Conservation (phyloP, 176 grass and related monocot genomes). For the Themeda triandra region DNA sequence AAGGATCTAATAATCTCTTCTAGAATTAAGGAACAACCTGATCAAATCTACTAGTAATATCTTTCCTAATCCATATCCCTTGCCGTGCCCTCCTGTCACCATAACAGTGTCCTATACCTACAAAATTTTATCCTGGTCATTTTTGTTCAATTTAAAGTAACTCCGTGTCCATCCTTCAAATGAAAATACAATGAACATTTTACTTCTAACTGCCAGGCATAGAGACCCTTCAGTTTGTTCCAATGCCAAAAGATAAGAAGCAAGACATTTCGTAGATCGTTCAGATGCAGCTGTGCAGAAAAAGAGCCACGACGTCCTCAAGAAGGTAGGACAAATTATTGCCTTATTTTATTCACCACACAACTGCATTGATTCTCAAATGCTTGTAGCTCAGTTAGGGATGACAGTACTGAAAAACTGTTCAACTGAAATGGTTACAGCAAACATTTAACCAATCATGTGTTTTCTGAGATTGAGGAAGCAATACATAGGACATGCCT, state of each 20-base stretch:
- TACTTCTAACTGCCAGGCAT: neutral
- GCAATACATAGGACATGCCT: neutral
- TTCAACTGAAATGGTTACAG: neutral
- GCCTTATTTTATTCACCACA: neutral
- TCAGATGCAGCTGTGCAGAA: neutral
- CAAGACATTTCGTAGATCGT: neutral
- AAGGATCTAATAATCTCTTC: no score
- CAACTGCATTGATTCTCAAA: neutral
- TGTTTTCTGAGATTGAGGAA: neutral
- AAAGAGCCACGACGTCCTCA: neutral
- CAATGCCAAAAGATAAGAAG: neutral
- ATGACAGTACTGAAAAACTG: neutral
- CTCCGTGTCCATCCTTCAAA: neutral
- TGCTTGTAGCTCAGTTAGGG: neutral
- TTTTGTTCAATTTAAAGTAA: no score
- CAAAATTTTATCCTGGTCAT: no score
- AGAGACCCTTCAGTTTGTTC: neutral
- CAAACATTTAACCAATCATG: neutral
- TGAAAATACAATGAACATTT: neutral
- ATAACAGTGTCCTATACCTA: no score
- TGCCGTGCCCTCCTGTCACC: no score
- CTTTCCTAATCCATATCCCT: no score
- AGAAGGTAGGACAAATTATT: neutral
- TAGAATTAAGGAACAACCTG: no score
- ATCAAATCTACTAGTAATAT: no score